Percentiles rank a stretch among this genome's conserved stretches.
phyloP scores from a whole-genome alignment of 2,329 filamentous ascomycete species.

The Colletotrichum sp. region DNA sequence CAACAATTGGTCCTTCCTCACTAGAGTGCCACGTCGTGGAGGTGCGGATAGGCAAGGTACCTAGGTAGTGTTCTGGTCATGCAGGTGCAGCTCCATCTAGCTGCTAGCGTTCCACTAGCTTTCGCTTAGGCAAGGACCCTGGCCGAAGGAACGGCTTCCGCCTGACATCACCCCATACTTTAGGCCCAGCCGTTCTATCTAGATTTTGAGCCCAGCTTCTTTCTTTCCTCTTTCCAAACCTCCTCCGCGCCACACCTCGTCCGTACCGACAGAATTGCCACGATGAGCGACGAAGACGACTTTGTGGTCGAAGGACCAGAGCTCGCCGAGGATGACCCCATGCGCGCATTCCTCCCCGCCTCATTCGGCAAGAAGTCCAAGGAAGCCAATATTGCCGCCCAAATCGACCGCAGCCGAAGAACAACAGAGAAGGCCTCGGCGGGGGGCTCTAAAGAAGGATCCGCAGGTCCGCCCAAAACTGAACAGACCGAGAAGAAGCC shows the following conservation, averaged over 20 bases:
- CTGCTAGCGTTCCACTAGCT: not conserved
- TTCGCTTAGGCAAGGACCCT: conserved; percentile 12
- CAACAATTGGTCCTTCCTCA: not conserved
- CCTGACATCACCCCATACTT: conserved; percentile 19
- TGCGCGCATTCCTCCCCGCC: conserved; percentile 79
- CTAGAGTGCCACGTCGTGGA: not conserved
- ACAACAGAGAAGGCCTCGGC: conserved; percentile 42
- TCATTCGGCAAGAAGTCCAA: conserved; percentile 85
- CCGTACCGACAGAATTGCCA: conserved; percentile 11
- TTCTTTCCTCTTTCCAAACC: not conserved
- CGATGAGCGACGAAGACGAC: conserved; percentile 64
- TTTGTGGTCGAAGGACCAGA: conserved; percentile 60
- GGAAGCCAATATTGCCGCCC: conserved; percentile 75
- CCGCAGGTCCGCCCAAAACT: conserved; percentile 25
- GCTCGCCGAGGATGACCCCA: conserved; percentile 67
- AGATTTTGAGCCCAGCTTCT: not conserved
- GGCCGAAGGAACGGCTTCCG: not conserved
- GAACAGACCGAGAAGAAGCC: conserved; percentile 24
- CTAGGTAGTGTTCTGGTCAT: not conserved
- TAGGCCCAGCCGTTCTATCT: not conserved
- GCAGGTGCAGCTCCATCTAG: not conserved
- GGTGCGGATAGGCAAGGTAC: not conserved
- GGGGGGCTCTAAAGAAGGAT: conserved; percentile 30
- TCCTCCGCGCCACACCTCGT: not conserved
- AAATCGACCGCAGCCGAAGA: conserved; percentile 81